Evolutionary conservation across 805 yeast species (phyloP).

Genomic region (Grigorovia yakushimaensis): DNA sequence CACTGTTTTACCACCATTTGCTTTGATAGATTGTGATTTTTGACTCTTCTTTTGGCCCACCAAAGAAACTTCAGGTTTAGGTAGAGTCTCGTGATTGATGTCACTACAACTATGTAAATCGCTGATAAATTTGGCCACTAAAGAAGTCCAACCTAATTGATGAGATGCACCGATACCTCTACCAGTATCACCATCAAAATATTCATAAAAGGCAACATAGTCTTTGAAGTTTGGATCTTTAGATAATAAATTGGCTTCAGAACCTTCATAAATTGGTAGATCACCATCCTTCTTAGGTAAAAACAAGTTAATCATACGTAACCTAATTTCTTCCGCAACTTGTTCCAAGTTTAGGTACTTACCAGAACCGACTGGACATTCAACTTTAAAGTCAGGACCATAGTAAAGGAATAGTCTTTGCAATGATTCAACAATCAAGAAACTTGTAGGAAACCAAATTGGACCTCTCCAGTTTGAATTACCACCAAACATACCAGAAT

Average conservation of each 20-base stretch:
- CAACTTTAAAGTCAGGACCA: conserved; percentile 76
- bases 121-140: conserved; percentile 85
- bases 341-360: conserved; percentile 67
- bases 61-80: conserved; percentile 11
- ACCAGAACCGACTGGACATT: conserved; percentile 83
- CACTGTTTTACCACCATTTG: conserved; percentile 3
- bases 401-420: conserved; percentile 82
- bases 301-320: conserved; percentile 70
- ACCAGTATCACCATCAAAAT: conserved; percentile 90
- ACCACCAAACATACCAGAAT: conserved; percentile 91
- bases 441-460: conserved; percentile 91
- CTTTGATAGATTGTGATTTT: conserved; percentile 35
- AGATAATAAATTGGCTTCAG: conserved; percentile 44
- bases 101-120: conserved; percentile 50
- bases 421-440: conserved; percentile 73
- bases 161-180: conserved; percentile 89
- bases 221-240: conserved; percentile 66
- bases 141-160: conserved; percentile 95
- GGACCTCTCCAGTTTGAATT: conserved; percentile 98
- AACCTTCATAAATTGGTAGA: conserved; percentile 72
- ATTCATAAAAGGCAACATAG: conserved; percentile 71
- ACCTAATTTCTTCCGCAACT: conserved; percentile 85
- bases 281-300: conserved; percentile 53
- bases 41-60: conserved; percentile 57
- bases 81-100: not conserved